Conservation (phyloP, 2,329 filamentous ascomycete species). For the Pyrenochaeta sp. region DNA sequence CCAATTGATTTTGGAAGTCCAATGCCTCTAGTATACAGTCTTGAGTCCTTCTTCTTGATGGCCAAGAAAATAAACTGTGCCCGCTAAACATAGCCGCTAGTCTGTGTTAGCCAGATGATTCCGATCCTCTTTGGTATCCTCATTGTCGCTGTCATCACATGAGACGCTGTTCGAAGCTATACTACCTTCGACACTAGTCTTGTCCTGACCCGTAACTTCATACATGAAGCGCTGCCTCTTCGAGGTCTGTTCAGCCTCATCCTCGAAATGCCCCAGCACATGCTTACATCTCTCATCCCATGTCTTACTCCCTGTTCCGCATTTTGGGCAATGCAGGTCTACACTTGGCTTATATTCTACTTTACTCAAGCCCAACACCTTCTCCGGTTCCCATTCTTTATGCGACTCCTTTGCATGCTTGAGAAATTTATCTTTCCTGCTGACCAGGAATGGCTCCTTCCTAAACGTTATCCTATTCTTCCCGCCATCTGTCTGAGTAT, state of each 20-base stretch:
- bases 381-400: constrained; percentile 12
- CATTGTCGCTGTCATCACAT: neutral
- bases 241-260: constrained; percentile 11
- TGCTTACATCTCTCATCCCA: constrained; percentile 37
- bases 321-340: constrained; percentile 20
- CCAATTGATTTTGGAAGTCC: too few relatives aligned
- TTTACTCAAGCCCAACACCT: constrained; percentile 22
- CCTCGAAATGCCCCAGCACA: constrained; percentile 30
- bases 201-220: neutral
- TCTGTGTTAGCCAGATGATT: too few relatives aligned
- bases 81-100: too few relatives aligned
- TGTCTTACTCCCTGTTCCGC: constrained; percentile 8
- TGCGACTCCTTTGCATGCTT: constrained; percentile 28
- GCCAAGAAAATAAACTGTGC: too few relatives aligned
- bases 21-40: too few relatives aligned
- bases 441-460: constrained; percentile 26
- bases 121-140: neutral
- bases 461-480: neutral
- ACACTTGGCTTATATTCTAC: constrained; percentile 21
- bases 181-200: neutral
- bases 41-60: too few relatives aligned
- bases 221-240: neutral
- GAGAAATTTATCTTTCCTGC: constrained; percentile 35
- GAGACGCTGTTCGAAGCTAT: neutral
- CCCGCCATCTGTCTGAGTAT: too few relatives aligned